These are phyloP conservation scores for Hyphopichia burtonii DNA, from an alignment of 1,139 yeast species.

Conservation along the genomic window DNA sequence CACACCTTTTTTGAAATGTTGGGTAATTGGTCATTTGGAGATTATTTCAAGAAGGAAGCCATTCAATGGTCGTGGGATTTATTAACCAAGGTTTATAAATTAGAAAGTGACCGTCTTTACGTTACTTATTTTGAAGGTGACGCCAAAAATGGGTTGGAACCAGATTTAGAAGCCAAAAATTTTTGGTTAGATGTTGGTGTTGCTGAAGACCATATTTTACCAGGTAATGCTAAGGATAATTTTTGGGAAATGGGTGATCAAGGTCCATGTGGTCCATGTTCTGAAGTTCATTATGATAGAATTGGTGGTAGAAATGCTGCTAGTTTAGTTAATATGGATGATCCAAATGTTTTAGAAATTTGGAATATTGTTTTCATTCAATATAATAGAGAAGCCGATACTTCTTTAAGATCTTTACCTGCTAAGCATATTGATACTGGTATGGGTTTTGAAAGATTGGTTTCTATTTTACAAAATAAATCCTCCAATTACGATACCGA, in stretches of 20 bases:
- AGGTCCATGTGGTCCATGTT: conserved; percentile 99
- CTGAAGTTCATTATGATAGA: conserved; percentile 95
- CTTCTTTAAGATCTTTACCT: conserved; percentile 79
- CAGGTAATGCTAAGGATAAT: conserved; percentile 87
- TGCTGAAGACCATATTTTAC: conserved; percentile 85
- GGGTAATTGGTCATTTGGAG: conserved; percentile 99
- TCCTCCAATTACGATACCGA: conserved; percentile 95
- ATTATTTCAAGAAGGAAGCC: conserved; percentile 94
- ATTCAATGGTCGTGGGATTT: conserved; percentile 87
- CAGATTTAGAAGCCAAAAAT: conserved; percentile 91
- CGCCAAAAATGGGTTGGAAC: conserved; percentile 73
- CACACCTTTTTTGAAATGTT: conserved; percentile 99
- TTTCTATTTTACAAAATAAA: conserved; percentile 87
- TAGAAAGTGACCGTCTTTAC: conserved; percentile 75
- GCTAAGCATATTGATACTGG: conserved; percentile 97
- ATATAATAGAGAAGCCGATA: conserved; percentile 89
- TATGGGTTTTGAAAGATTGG: conserved; percentile 97
- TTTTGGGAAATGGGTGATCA: conserved; percentile 99
- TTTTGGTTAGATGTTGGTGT: conserved; percentile 89
- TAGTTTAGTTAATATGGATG: conserved; percentile 86
- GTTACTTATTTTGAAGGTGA: conserved; percentile 98
- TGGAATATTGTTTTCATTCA: conserved; percentile 98
- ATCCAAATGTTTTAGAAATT: conserved; percentile 94
- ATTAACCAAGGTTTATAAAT: conserved; percentile 77
- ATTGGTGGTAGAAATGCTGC: conserved; percentile 98